phyloP scores from a whole-genome alignment of 1,284 basidiomycete genomes.

The Ceratobasidium sp. region DNA sequence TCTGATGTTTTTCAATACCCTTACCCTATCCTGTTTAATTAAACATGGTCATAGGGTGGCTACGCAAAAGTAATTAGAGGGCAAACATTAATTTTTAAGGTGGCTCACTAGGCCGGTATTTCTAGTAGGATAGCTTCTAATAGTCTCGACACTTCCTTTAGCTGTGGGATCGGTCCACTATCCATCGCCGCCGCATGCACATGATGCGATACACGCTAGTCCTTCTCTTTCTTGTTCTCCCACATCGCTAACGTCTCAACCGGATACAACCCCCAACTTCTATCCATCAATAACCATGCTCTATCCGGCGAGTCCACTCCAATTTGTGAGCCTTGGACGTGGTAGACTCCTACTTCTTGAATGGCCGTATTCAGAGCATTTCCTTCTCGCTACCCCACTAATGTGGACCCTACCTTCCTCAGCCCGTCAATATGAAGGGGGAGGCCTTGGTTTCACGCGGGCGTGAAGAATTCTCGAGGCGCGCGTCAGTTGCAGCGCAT shows the following conservation, averaged over 20 bases:
- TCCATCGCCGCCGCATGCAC: neutral
- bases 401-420: no score
- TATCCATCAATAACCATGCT: slow-evolving; percentile 1
- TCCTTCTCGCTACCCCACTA: neutral
- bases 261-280: slow-evolving; percentile 23
- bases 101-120: slow-evolving; percentile 36
- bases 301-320: slow-evolving; percentile 1
- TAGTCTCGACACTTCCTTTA: slow-evolving; percentile 13
- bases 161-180: neutral
- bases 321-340: slow-evolving; percentile 13
- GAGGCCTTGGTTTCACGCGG: no score
- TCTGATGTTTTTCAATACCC: no score
- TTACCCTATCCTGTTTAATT: no score
- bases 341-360: slow-evolving; percentile 10
- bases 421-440: no score
- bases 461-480: no score
- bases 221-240: neutral
- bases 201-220: slow-evolving; percentile 12
- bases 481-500: no score
- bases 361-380: neutral
- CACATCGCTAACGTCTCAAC: slow-evolving; percentile 13
- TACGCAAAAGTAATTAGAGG: no score
- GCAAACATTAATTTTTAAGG: no score
- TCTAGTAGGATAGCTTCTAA: slow-evolving; percentile 20
- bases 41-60: no score